Evolutionary conservation across 164 flowering plant species (phyloP).

Genomic region (Kingdonia uniflora): DNA sequence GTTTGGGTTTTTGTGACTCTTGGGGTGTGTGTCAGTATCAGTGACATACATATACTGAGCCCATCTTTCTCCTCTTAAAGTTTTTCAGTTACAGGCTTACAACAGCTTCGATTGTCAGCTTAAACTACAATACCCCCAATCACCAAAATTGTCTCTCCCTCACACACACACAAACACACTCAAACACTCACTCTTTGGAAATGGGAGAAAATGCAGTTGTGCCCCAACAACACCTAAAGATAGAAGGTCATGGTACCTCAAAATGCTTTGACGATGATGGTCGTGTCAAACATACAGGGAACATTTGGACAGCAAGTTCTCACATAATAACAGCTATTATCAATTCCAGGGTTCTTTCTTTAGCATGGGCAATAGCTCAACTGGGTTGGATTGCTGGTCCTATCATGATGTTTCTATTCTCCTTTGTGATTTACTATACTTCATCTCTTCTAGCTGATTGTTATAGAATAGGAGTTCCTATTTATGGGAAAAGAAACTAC

Average conservation of each 20-base stretch:
- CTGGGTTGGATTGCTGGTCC: slow-evolving; percentile 23
- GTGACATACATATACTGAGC: not conserved
- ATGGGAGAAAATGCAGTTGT: not conserved
- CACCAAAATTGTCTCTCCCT: too few relatives aligned
- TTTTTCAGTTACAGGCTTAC: too few relatives aligned
- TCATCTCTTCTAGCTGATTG: slow-evolving; percentile 11
- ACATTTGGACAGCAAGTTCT: slow-evolving; percentile 13
- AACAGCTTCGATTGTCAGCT: too few relatives aligned
- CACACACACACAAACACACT: too few relatives aligned
- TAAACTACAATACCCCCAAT: not conserved
- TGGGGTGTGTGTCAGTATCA: not conserved
- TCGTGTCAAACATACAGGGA: slow-evolving; percentile 10
- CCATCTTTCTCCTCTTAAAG: not conserved
- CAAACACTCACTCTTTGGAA: not conserved
- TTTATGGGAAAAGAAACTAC: slow-evolving; percentile 14
- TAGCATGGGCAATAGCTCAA: slow-evolving; percentile 16
- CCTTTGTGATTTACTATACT: slow-evolving; percentile 16
- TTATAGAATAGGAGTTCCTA: slow-evolving; percentile 12
- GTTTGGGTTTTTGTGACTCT: slow-evolving; percentile 1
- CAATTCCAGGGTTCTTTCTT: slow-evolving; percentile 15
- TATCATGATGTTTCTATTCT: slow-evolving; percentile 6
- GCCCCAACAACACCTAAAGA: not conserved
- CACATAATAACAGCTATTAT: slow-evolving; percentile 17
- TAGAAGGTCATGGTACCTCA: not conserved
- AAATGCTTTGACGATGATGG: slow-evolving; percentile 12